Base-by-base conservation (phyloP, 495 filamentous ascomycete species). In the Daldinia vernicosa region DNA sequence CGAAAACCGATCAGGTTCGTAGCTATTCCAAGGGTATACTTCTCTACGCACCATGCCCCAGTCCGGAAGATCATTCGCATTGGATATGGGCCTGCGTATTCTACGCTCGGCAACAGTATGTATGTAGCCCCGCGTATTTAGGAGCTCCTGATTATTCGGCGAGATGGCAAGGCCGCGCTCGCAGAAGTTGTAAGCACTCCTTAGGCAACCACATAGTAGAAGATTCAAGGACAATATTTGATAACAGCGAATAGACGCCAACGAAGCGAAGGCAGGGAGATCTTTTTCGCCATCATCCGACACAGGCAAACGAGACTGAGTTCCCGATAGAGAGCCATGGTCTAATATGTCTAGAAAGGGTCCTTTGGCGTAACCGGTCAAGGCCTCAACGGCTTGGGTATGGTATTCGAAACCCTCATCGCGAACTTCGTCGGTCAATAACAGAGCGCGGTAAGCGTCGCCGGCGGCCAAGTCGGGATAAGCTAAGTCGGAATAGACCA, bases 401-500 rank as follows among this genome's bases (percentile, higher is more conserved):
- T 92, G 87, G 70, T 89, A 92, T 76, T 92, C 91, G 68, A 86
- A 87, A 65, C 81, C 76, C 66, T 90, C 88, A 60, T 95, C 90
- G 60, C 84, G 76, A 26, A 94, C 85, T 60, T 95, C 93, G 72
- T 99, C 95, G 19, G 90, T 83, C 45, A 98, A 82, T 11, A 97
- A 87, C 2, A 99, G 85, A 1, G 94, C 93, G 45, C 92, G 89
- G 77, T 99, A 98, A 1, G 93, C 92, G 79, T 97, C 95, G 43
- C 93, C 93, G 27, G 91, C 91, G 3, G 93, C 93, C 15, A 99
- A 85, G 78, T 99, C 95, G 2, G 92, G 93, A 78, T 95, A 98
- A 35, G 89, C 92, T 32, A 98, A 86, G 60, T 89, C 78, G 40
- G 89, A 83, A 78, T 97, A 89, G 30, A 89, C 82, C 30, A 85